phyloP scores from a whole-genome alignment of 805 yeast species.

The Spathaspora passalidarum region DNA sequence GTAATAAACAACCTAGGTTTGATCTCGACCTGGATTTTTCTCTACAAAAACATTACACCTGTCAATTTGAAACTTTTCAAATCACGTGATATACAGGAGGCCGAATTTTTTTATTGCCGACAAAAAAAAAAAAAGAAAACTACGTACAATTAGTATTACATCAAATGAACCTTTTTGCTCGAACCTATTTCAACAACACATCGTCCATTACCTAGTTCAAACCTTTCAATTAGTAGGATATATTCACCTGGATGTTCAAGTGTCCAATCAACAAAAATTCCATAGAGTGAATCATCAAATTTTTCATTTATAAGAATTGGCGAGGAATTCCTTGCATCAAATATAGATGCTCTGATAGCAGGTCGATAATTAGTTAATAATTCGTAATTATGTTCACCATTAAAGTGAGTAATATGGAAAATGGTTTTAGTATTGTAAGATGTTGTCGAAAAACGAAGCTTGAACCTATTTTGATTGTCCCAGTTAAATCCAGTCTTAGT shows the following conservation, averaged over 20 bases:
- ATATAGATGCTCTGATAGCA: conserved; percentile 43
- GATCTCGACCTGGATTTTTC: neutral
- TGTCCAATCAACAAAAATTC: conserved; percentile 36
- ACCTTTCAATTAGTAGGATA: conserved; percentile 45
- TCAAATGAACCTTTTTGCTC: conserved; percentile 6
- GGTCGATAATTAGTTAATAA: conserved; percentile 39
- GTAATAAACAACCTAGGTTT: neutral
- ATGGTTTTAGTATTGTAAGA: conserved; percentile 19
- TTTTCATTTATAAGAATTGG: conserved; percentile 33
- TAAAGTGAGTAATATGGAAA: conserved; percentile 24
- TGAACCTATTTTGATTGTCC: conserved; percentile 38
- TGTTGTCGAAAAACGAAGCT: conserved; percentile 23
- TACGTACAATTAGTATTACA: neutral
- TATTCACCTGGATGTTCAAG: conserved; percentile 26
- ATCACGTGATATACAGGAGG: neutral
- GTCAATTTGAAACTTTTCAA: neutral
- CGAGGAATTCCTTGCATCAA: conserved; percentile 21
- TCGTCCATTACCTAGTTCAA: conserved; percentile 44
- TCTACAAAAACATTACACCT: neutral
- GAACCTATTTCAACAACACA: conserved; percentile 38
- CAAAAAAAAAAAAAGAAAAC: neutral
- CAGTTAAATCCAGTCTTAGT: conserved; percentile 24
- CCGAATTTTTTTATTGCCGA: neutral
- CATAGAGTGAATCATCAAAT: conserved; percentile 44
- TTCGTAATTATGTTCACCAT: conserved; percentile 10